phyloP scores from a whole-genome alignment of 2,329 filamentous ascomycete genomes.

The Sporothrix luriei region DNA sequence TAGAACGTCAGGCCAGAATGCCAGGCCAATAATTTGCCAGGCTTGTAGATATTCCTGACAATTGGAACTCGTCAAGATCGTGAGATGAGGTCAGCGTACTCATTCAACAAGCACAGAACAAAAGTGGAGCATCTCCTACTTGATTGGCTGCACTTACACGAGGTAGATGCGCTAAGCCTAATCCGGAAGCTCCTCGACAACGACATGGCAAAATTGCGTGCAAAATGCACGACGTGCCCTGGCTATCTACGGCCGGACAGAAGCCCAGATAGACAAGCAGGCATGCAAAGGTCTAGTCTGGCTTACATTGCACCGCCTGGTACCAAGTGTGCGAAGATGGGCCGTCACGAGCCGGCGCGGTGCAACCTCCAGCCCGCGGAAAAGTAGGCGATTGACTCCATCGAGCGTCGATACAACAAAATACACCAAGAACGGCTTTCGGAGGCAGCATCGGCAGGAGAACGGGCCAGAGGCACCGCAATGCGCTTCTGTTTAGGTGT shows the following conservation, averaged over 20 bases:
- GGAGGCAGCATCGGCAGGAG: neutral
- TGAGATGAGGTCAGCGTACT: too few species aligned
- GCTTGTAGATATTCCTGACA: neutral
- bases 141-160: conserved; percentile 16
- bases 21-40: neutral
- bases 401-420: neutral
- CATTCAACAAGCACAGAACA: too few species aligned
- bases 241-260: too few species aligned
- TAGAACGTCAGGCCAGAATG: neutral
- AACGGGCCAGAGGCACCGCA: neutral
- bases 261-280: neutral
- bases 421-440: neutral
- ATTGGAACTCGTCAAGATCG: neutral
- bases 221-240: neutral
- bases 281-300: neutral
- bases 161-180: neutral
- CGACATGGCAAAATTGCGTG: neutral
- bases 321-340: neutral
- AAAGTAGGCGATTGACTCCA: neutral
- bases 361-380: neutral
- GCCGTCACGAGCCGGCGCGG: neutral
- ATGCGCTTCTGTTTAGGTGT: neutral
- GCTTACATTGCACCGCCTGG: too few species aligned
- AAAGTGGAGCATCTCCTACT: neutral
- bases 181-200: neutral